Base-by-base conservation (phyloP, 2,329 filamentous ascomycete genomes). In the Blastomyces parvus region DNA sequence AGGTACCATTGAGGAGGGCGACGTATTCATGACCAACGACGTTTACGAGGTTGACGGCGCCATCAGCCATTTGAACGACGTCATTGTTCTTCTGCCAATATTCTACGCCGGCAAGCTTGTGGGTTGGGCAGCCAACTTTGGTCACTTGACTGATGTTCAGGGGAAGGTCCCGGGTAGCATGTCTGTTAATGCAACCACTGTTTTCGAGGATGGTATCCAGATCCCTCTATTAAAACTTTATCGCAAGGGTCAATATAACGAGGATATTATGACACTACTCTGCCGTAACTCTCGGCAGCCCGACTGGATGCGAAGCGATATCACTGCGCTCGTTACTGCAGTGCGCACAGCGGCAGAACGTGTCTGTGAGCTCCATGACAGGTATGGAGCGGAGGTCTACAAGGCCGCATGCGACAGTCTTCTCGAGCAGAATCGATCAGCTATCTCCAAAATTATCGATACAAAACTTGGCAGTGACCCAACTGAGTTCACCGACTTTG, bases 21-120 rank as follows among this genome's bases (percentile, higher is more conserved):
- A 82, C 60, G 69, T 82, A 1, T 82, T 82, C 63, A 74, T 82
- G 46, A 82, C 80, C 22, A 82, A 82, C 62, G 80, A 82, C 59
- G 77, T 78, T 3, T 82, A 81, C 65, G 76, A 79, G 59, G 76
- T 80, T 0, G 73, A 78, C 33, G 80, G 80, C 9, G 80, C 80
- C 6, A 78, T 82, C 38, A 81, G 77, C 6, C 80, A 82, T 66
- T 69, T 81, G 4, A 81, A 81, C 70, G 79, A 81, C 63, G 76
- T 81, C 5, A 79, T 82, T n/a, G 74, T 81, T 1, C 67, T 82
- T 0, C 68, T 82, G 1, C 80, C 80, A 1, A 81, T 82, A 44
- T 79, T 79, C 66, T 73, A 78, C 61, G 66, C 80, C 11, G 73
- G 77, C 63, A 69, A 73, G 25, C 70, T 82, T 1, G 75, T 82